Evolutionary conservation across 2,329 filamentous ascomycete species (phyloP), one percentile per base, ranked within the genome.

Genomic region (Atkinsonella hypoxylon): DNA sequence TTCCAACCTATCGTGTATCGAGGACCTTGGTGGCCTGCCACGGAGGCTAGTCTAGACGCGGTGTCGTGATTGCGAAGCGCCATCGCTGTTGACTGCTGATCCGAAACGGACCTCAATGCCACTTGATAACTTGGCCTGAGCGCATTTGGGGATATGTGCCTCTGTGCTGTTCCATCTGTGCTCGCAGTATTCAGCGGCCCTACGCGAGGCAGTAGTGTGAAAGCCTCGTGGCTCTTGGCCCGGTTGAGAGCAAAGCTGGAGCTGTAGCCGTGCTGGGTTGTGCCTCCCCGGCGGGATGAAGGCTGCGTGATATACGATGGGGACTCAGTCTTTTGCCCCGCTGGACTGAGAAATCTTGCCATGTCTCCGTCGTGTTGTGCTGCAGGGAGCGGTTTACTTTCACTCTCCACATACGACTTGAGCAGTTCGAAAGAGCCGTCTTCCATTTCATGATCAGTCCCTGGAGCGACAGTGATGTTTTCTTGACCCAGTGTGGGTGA

Each of bases 171-270:
- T 10, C 11, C 20, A 8, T 12, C 18, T 32, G 41, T n/a, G 11
- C 38, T 22, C 32, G 17, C 20, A 10, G 13, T 34, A 8, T 12
- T 26, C 22, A 26, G 40, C 5, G 36, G 36, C 13, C 39, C 20
- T 12, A 56, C 20, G 20, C 49, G 49, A 15, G 59, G 57, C 7
- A 61, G 53, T 4, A 61, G 48, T 1, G 59, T 61, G 22, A 55
- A 55, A 10, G 57, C 54, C 22, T 56, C 55, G 32, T 56, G 51
- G 22, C 51, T 54, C 18, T 56, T 57, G n/a, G 53, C 48, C 40
- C 51, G 54, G 54, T 61, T 55, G 11, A 61, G 47, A 22, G 52
- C 47, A 39, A 60, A 58, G 49, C 53, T 61, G 52, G 57, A 60
- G 39, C 43, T 39, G 45, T 56, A 51, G 12, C 18, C 42, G n/a